Base-by-base conservation (phyloP, 2,329 filamentous ascomycete genomes). In the Fusarium abutilonis region DNA sequence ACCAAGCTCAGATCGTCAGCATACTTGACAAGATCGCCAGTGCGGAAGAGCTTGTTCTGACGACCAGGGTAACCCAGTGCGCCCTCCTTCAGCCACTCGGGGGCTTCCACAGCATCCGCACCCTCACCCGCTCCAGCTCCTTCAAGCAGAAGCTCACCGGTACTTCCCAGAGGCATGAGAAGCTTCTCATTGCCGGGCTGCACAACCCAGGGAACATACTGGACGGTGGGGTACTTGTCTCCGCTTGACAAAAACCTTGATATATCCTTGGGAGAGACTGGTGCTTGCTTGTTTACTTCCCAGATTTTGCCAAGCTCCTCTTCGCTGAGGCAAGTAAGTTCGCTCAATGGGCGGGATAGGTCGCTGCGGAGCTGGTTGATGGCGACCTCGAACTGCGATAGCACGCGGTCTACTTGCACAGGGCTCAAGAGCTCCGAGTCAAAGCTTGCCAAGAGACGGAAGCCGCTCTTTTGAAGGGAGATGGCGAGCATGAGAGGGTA, bases 401-500 rank as follows among this genome's bases (percentile, higher is more conserved):
- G 75, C 7, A 83, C 82, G 23, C 79, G 78, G 67, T 86, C 75
- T 68, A 87, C 82, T 19, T 82, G 80, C 15, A 76, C 72, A 9
- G 74, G 76, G 39, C 76, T 77, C 29, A 89, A 80, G 2, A 83
- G 79, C 14, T 82, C 80, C 9, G 84, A 84, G 64, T 89, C 86
- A 65, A 87, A 88, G 64, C 86, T 87, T 4, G 85, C 85, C 73
- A 84, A 84, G 29, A 86, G 77, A 14, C 82, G 73, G 67, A 89
- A 83, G 1, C 82, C 80, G 39, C 78, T 74, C 3, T 81, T 75
- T 35, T 83, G 80, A 2, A 88, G 72, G 1, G 83, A 85, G 62
- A 86, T 89, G 35, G 88, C 86, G 32, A 89, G 74, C 77, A 89
- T 88, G 23, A 89, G 79, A 4, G 85, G 83, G 68, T 88, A 88